A percentile compares a stretch with the other conserved stretches of the same genome.
Conservation (phyloP, 352 stramenopile species). For the Globisporangium acanthophoron region DNA sequence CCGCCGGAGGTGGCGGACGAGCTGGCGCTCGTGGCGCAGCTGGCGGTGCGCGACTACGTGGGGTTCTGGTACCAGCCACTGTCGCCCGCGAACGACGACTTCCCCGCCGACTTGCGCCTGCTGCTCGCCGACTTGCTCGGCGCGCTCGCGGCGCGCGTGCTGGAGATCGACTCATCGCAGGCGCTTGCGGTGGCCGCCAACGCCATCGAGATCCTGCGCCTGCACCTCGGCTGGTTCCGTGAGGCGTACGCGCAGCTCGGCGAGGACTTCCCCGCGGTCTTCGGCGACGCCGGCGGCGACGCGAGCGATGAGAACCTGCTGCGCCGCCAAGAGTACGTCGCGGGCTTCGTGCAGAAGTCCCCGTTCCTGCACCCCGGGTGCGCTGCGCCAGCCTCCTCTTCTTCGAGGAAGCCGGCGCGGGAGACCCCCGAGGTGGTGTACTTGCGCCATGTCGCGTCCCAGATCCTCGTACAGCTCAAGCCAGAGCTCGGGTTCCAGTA, state of each 20-base stretch:
- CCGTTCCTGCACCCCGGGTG: constrained; percentile 70
- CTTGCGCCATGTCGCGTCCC: constrained; percentile 57
- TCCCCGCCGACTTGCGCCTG: constrained; percentile 60
- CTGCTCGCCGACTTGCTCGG: constrained; percentile 59
- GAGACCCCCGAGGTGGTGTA: constrained; percentile 52
- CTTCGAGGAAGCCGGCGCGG: constrained; percentile 16
- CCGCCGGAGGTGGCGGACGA: constrained; percentile 56
- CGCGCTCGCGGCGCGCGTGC: constrained; percentile 41
- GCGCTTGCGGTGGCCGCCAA: constrained; percentile 59
- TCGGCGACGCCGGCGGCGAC: constrained; percentile 29
- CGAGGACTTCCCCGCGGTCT: constrained; percentile 50
- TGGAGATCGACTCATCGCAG: constrained; percentile 67
- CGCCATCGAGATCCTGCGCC: constrained; percentile 52
- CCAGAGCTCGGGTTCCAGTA: constrained; percentile 50
- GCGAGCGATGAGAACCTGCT: constrained; percentile 35
- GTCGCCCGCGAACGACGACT: constrained; percentile 52
- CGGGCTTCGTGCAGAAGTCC: constrained; percentile 47
- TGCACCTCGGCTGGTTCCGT: constrained; percentile 78
- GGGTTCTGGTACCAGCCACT: constrained; percentile 60
- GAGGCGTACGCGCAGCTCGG: constrained; percentile 64
- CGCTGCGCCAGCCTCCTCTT: constrained; percentile 10
- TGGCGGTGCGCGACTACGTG: constrained; percentile 58
- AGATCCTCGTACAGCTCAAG: constrained; percentile 59
- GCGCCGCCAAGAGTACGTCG: constrained; percentile 52
- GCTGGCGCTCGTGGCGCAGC: constrained; percentile 43